phyloP scores from a whole-genome alignment of 2,329 filamentous ascomycete species.

The Neonectria magnoliae region DNA sequence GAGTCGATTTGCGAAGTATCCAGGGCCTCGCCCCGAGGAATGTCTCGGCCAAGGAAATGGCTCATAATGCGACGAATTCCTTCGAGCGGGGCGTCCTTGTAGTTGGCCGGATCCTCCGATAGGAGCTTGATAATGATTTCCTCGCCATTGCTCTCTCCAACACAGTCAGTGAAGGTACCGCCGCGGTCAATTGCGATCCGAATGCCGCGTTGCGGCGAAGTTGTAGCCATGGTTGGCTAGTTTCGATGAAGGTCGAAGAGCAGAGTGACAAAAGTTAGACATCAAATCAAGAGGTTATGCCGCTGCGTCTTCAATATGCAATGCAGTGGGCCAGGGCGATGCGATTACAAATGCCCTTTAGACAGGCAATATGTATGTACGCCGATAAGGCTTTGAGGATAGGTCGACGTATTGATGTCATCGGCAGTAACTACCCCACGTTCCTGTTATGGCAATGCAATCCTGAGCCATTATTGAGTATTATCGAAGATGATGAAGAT shows the following conservation, averaged over 20 bases:
- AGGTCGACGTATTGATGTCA: slow-evolving; percentile 18
- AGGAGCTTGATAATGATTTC: slow-evolving; percentile 88
- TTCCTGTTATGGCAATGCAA: slow-evolving; percentile 20
- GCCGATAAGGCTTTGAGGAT: slow-evolving; percentile 14
- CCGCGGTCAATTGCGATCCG: slow-evolving; percentile 83
- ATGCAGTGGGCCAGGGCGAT: slow-evolving; percentile 10
- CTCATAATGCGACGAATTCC: slow-evolving; percentile 88
- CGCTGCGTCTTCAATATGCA: neutral
- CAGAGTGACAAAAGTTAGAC: neutral
- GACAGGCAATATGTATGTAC: slow-evolving; percentile 3
- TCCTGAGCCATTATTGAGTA: neutral
- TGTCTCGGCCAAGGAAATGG: slow-evolving; percentile 77
- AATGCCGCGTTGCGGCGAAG: slow-evolving; percentile 64
- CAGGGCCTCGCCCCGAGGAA: slow-evolving; percentile 80
- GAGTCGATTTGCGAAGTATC: slow-evolving; percentile 88
- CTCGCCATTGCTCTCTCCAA: slow-evolving; percentile 82
- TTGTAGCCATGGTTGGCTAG: slow-evolving; percentile 47
- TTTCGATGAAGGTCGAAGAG: slow-evolving; percentile 10
- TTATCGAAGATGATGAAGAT: neutral
- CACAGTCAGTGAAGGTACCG: slow-evolving; percentile 92
- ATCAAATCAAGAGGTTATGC: neutral
- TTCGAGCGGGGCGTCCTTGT: slow-evolving; percentile 89
- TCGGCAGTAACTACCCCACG: slow-evolving; percentile 16
- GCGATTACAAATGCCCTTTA: slow-evolving; percentile 23
- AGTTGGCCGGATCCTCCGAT: slow-evolving; percentile 90